A percentile compares a stretch with the other conserved stretches of the same genome.
phyloP scores from a whole-genome alignment of 2,329 filamentous ascomycete species.

The Alternaria brassicicola region DNA sequence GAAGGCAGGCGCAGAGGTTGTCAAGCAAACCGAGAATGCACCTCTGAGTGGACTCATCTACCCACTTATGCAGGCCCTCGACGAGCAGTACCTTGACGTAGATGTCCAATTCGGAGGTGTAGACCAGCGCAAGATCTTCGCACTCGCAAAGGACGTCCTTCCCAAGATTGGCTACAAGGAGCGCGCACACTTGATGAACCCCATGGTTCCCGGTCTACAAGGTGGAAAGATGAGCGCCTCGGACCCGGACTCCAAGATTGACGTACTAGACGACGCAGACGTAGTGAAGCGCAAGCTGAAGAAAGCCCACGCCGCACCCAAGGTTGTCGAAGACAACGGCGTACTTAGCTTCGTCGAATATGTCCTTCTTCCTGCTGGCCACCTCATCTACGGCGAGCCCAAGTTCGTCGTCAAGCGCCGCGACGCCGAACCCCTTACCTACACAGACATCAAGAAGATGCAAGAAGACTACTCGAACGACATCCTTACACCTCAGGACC shows the following conservation, averaged over 20 bases:
- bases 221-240: constrained; percentile 79
- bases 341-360: constrained; percentile 85
- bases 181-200: constrained; percentile 76
- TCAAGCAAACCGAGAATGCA: constrained; percentile 86
- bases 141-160: constrained; percentile 80
- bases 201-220: constrained; percentile 86
- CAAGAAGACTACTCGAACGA: constrained; percentile 82
- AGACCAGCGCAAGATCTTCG: constrained; percentile 90
- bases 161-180: constrained; percentile 83
- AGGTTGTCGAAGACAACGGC: constrained; percentile 82
- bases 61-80: constrained; percentile 86
- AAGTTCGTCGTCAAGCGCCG: constrained; percentile 73
- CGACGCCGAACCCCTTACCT: constrained; percentile 76
- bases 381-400: constrained; percentile 60
- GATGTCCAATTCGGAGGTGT: constrained; percentile 81
- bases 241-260: constrained; percentile 83
- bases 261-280: constrained; percentile 82
- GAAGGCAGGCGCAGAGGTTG: constrained; percentile 89
- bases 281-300: constrained; percentile 69
- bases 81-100: constrained; percentile 81
- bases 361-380: constrained; percentile 78
- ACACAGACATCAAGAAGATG: constrained; percentile 75
- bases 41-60: constrained; percentile 78
- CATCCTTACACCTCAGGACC: constrained; percentile 80
- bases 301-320: constrained; percentile 81